A percentile compares a stretch with the other conserved stretches of the same genome.
These are phyloP conservation scores for Fusarium heterosporum DNA, from an alignment of 2,329 filamentous ascomycete species.

Conservation along the genomic window DNA sequence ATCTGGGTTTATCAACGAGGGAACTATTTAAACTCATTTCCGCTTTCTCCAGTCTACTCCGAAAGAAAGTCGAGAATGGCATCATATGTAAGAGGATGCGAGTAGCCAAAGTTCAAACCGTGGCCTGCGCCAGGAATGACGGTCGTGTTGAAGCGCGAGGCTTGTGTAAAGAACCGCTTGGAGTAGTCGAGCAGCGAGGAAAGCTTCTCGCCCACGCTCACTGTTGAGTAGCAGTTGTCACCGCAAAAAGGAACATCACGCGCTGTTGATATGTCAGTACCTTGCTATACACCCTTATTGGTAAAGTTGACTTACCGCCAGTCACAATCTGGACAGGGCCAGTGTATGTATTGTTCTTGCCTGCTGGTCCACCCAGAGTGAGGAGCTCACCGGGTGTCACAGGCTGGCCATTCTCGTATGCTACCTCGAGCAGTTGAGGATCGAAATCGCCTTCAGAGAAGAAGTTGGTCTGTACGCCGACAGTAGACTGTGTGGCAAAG, in stretches of 20 bases:
- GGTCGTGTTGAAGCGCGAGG: conserved; percentile 62
- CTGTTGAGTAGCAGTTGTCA: conserved; percentile 66
- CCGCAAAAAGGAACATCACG: conserved; percentile 70
- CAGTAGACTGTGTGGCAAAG: conserved; percentile 59
- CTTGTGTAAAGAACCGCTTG: conserved; percentile 56
- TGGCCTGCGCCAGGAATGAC: conserved; percentile 66
- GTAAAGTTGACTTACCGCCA: conserved; percentile 55
- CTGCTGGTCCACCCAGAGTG: conserved; percentile 60
- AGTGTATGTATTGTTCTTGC: conserved; percentile 54
- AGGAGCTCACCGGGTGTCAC: conserved; percentile 69
- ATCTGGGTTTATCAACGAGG: not conserved
- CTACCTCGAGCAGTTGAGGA: conserved; percentile 60
- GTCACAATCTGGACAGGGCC: conserved; percentile 71
- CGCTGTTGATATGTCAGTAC: conserved; percentile 48
- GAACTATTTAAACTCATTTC: not conserved
- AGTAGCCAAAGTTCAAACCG: conserved; percentile 61
- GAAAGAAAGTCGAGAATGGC: conserved; percentile 55
- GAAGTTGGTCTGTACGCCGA: conserved; percentile 65
- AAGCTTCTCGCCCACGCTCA: conserved; percentile 51
- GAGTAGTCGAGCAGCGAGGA: conserved; percentile 58
- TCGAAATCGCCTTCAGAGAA: conserved; percentile 67
- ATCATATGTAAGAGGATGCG: conserved; percentile 49
- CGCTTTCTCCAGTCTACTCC: conserved; percentile 1
- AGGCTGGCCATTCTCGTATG: conserved; percentile 64
- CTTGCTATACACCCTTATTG: not conserved